These are phyloP conservation scores for Solanum chacoense DNA, from an alignment of 305 asterid genomes.

Conservation along the genomic window DNA sequence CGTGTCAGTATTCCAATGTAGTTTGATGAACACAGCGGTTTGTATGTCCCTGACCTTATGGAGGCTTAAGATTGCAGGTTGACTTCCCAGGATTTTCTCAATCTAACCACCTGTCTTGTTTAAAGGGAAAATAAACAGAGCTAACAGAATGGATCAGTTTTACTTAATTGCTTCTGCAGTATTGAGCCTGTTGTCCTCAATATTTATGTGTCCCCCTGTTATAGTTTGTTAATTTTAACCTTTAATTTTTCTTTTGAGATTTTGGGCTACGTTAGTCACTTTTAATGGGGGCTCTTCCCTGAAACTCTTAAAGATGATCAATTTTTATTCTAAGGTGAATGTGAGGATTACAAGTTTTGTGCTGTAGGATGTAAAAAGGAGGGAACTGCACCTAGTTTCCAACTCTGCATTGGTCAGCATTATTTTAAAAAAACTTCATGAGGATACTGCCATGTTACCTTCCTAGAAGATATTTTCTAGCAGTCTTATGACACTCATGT, in stretches of 20 bases:
- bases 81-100: background rate
- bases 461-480: background rate
- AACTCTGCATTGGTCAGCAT: background rate
- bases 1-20: background rate
- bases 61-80: background rate
- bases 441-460: background rate
- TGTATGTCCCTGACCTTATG: background rate
- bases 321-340: background rate
- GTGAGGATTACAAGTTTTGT: background rate
- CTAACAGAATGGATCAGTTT: background rate
- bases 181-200: background rate
- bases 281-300: background rate
- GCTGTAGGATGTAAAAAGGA: background rate
- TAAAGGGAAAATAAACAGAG: background rate
- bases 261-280: background rate
- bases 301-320: background rate
- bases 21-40: background rate
- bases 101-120: background rate
- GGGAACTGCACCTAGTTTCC: background rate
- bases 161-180: background rate
- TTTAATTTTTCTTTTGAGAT: background rate
- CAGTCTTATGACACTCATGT: background rate
- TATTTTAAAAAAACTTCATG: background rate
- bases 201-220: background rate
- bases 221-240: background rate